Evolutionary conservation across 2,329 filamentous ascomycete genomes (phyloP).

Genomic region (Venturia carpophila): DNA sequence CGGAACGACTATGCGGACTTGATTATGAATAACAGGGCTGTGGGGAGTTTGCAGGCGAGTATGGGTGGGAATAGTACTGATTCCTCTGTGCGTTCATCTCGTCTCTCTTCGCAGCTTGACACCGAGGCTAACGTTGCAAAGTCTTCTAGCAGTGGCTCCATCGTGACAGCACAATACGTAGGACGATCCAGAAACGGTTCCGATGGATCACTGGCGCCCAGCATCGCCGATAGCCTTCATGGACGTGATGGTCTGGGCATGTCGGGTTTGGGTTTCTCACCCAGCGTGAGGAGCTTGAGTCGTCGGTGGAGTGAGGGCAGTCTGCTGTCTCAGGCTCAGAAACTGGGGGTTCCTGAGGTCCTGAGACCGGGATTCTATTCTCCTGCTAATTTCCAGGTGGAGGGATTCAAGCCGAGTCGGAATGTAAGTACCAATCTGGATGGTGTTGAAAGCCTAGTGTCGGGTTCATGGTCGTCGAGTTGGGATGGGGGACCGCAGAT

Average conservation of each 20-base stretch:
- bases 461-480: not conserved
- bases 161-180: not conserved
- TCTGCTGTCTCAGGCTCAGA: not conserved
- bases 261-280: not conserved
- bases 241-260: not conserved
- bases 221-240: not conserved
- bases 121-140: not conserved
- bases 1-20: not conserved
- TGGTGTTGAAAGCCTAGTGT: too few species aligned
- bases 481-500: not conserved
- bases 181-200: conserved; percentile 1
- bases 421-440: conserved; percentile 1
- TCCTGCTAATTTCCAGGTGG: not conserved
- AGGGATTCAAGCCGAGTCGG: conserved; percentile 3
- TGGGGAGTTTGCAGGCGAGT: not conserved
- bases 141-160: not conserved
- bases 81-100: not conserved
- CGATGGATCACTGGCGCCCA: not conserved
- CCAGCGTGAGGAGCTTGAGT: conserved; percentile 3
- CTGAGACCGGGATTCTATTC: not conserved
- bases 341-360: not conserved
- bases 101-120: not conserved
- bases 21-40: not conserved
- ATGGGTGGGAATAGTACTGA: not conserved
- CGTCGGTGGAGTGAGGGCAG: conserved; percentile 12